Evolutionary conservation across 176 grass and related monocot species (phyloP), one percentile per base, ranked within the genome.

Genomic region (Zizania latifolia): DNA sequence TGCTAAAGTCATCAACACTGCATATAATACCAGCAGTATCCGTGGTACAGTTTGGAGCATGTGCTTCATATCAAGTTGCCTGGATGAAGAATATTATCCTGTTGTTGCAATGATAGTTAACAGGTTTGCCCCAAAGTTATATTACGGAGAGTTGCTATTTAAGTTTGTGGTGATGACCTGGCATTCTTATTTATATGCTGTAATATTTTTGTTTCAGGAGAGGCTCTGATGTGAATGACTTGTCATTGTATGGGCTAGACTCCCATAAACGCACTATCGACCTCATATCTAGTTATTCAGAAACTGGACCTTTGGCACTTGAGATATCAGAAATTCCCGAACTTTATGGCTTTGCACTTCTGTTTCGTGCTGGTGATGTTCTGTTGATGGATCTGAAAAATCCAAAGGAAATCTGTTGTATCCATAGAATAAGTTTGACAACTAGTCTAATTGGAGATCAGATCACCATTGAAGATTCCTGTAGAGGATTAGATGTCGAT

Each of bases 11-110:
- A 45, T 61, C 55, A 86, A 45, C 36, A 73, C 70, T 79, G 69
- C 70, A 62, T 84, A 76, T 80, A 83, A 72, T 66, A 68, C 65
- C 35, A 76, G 41, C 62, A 78, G 44, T 72, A 64, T 88, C 23
- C 28, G 21, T 29, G 95, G 95, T 70, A 98, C 95, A 69, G 93
- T 98, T 82, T 98, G 95, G 95, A 88, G 86, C 64, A 90, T 98
- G 91, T 86, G 95, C 89, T 98, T 98, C 82, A 90, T 98, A 87
- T 83, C 86, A 54, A 70, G 82, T 51, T 68, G 76, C 58, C 70
- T 75, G 36, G 68, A 87, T 81, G 73, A 88, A 86, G 89, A 88
- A 77, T 92, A 90, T 78, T 80, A 92, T 67, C 89, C 91, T 39
- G 75, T 94, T 40, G 72, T 98, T 33, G 95, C 95, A 39, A 72